Percentiles rank a stretch among this genome's conserved stretches.
phyloP scores from a whole-genome alignment of 1,284 basidiomycete genomes.

The Papiliotrema fonsecae region DNA sequence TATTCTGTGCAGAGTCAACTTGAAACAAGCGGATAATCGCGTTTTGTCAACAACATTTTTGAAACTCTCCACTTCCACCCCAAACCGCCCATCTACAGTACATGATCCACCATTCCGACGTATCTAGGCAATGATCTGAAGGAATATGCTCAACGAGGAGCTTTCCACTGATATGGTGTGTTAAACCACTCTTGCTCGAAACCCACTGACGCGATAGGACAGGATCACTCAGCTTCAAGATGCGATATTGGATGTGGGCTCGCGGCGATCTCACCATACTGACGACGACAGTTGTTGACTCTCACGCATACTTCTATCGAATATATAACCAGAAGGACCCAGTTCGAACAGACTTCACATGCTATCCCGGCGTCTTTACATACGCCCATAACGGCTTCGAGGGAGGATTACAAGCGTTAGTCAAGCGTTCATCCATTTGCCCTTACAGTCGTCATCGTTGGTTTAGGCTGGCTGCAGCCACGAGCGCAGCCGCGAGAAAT shows the following conservation, averaged over 20 bases:
- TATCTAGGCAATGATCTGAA: constrained; percentile 3
- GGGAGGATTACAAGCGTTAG: constrained; percentile 34
- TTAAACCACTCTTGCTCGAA: neutral
- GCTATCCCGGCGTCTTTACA: constrained; percentile 38
- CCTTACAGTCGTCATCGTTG: too few relatives aligned
- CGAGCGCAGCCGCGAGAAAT: too few relatives aligned
- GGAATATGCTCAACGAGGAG: constrained; percentile 45
- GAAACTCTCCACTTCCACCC: too few relatives aligned
- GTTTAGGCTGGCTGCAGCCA: too few relatives aligned
- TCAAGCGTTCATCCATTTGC: constrained; percentile 2
- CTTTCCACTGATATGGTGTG: constrained; percentile 47
- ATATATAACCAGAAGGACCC: constrained; percentile 44
- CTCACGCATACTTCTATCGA: constrained; percentile 46
- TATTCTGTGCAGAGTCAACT: too few relatives aligned
- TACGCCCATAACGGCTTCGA: constrained; percentile 25
- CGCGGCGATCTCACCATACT: neutral
- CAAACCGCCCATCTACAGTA: too few relatives aligned
- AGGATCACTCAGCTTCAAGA: constrained; percentile 49
- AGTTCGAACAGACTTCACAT: constrained; percentile 41
- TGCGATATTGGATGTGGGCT: constrained; percentile 45
- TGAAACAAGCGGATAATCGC: too few relatives aligned
- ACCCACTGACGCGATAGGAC: constrained; percentile 24
- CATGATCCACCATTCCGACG: too few relatives aligned
- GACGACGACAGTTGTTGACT: constrained; percentile 34
- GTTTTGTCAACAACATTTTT: too few relatives aligned